These are phyloP conservation scores for Silene coronaria DNA, from an alignment of 179 eudicot species.

Conservation along the genomic window DNA sequence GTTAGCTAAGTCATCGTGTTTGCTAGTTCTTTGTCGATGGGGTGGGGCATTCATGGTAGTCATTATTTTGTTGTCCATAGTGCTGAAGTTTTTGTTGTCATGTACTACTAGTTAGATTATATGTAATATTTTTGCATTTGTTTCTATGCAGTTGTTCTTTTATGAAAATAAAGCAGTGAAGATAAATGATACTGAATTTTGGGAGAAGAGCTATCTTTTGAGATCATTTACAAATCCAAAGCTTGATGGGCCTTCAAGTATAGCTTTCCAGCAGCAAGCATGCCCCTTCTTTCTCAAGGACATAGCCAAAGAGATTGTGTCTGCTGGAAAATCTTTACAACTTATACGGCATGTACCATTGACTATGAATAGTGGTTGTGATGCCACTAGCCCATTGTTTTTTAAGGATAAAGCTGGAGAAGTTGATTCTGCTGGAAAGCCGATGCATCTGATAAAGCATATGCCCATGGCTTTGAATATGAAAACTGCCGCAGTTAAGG, in stretches of 20 bases:
- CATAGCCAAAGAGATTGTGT: conserved; percentile 62
- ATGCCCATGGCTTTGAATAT: background rate
- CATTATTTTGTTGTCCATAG: background rate
- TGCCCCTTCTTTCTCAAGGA: conserved; percentile 83
- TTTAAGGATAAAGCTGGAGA: background rate
- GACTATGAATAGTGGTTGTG: conserved; percentile 21
- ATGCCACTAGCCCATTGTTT: conserved; percentile 17
- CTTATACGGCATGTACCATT: conserved; percentile 60
- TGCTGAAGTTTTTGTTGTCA: background rate
- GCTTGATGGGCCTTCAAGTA: conserved; percentile 30
- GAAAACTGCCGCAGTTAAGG: background rate
- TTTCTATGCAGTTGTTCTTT: conserved; percentile 65
- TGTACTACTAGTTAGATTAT: background rate
- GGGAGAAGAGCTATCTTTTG: conserved; percentile 84
- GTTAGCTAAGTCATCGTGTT: background rate
- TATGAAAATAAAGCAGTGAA: conserved; percentile 70
- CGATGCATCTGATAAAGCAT: background rate
- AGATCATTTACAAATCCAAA: conserved; percentile 44
- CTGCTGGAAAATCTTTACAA: conserved; percentile 96
- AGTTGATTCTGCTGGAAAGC: background rate
- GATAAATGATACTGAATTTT: conserved; percentile 74
- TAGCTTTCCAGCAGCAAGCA: conserved; percentile 36
- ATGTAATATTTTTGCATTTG: background rate
- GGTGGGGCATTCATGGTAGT: background rate
- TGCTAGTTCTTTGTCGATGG: conserved; percentile 1